phyloP scores from a whole-genome alignment of 495 filamentous ascomycete species.

The Aspergillus taichungensis region DNA sequence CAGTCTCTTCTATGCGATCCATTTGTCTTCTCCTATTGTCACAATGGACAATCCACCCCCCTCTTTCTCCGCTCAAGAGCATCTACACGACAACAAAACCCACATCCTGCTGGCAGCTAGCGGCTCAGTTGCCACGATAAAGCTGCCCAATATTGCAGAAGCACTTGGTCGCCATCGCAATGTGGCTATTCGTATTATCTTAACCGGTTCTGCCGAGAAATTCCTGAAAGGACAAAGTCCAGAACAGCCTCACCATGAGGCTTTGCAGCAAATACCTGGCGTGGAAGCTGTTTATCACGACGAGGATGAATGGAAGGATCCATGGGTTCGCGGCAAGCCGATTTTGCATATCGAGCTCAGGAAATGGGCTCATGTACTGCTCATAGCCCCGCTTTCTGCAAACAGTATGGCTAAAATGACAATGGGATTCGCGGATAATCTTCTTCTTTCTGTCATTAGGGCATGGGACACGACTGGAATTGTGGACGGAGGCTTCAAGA shows the following conservation, averaged over 20 bases:
- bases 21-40: too few relatives aligned
- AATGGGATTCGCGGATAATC: conserved; percentile 55
- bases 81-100: conserved; percentile 50
- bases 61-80: conserved; percentile 20
- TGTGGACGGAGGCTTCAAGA: conserved; percentile 36
- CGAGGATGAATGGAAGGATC: conserved; percentile 68
- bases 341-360: conserved; percentile 85
- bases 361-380: conserved; percentile 69
- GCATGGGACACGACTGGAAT: conserved; percentile 76
- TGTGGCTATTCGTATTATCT: conserved; percentile 69
- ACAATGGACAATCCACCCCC: too few relatives aligned
- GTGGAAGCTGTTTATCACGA: conserved; percentile 71
- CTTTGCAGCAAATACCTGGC: conserved; percentile 40
- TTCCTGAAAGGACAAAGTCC: conserved; percentile 62
- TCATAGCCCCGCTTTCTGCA: conserved; percentile 70
- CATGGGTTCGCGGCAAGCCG: conserved; percentile 50
- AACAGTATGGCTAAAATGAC: conserved; percentile 76
- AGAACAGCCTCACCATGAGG: conserved; percentile 57
- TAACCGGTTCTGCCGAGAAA: conserved; percentile 59
- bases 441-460: conserved; percentile 64
- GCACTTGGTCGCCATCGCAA: conserved; percentile 43
- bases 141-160: conserved; percentile 63
- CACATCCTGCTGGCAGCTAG: conserved; percentile 75
- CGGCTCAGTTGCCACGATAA: conserved; percentile 82
- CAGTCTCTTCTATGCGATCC: too few relatives aligned